Evolutionary conservation across 2,329 filamentous ascomycete genomes (phyloP).

Genomic region (Exutisphaerella laricina): DNA sequence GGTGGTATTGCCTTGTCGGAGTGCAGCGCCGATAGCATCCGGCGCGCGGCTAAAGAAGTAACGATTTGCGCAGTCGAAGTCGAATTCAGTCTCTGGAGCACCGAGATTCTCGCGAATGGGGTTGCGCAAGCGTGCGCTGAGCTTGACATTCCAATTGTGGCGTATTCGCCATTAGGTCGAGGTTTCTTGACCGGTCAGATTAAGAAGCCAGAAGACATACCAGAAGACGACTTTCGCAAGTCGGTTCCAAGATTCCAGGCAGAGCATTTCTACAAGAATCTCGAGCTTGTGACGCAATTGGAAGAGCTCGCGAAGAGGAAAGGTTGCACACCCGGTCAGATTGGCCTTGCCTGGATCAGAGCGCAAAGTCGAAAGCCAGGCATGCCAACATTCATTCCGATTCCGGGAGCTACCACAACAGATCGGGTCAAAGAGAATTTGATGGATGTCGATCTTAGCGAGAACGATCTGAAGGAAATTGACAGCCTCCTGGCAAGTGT

Average conservation of each 20-base stretch:
- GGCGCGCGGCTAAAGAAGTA: slow-evolving; percentile 47
- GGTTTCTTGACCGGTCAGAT: slow-evolving; percentile 54
- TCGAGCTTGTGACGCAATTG: slow-evolving; percentile 56
- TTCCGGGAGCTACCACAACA: slow-evolving; percentile 38
- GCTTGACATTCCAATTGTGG: slow-evolving; percentile 62
- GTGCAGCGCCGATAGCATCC: slow-evolving; percentile 42
- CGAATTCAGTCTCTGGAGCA: slow-evolving; percentile 54
- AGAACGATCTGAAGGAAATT: slow-evolving; percentile 48
- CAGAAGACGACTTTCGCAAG: slow-evolving; percentile 45
- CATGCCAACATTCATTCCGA: slow-evolving; percentile 43
- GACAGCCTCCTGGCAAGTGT: slow-evolving; percentile 47
- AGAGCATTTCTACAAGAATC: slow-evolving; percentile 59
- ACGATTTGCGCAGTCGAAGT: slow-evolving; percentile 56
- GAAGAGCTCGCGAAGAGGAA: slow-evolving; percentile 56
- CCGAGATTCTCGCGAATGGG: slow-evolving; percentile 54
- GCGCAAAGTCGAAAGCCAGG: slow-evolving; percentile 39
- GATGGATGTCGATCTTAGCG: slow-evolving; percentile 38
- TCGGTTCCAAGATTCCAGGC: slow-evolving; percentile 55
- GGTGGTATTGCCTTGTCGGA: slow-evolving; percentile 45
- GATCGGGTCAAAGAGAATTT: slow-evolving; percentile 40
- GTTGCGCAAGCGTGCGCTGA: slow-evolving; percentile 54
- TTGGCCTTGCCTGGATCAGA: slow-evolving; percentile 46
- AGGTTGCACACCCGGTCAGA: slow-evolving; percentile 43
- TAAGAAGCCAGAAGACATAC: slow-evolving; percentile 50
- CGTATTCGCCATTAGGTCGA: slow-evolving; percentile 65